Evolutionary conservation across 306 rosid species (phyloP), one percentile per base, ranked within the genome.

Genomic region (Abrus pulchellus): DNA sequence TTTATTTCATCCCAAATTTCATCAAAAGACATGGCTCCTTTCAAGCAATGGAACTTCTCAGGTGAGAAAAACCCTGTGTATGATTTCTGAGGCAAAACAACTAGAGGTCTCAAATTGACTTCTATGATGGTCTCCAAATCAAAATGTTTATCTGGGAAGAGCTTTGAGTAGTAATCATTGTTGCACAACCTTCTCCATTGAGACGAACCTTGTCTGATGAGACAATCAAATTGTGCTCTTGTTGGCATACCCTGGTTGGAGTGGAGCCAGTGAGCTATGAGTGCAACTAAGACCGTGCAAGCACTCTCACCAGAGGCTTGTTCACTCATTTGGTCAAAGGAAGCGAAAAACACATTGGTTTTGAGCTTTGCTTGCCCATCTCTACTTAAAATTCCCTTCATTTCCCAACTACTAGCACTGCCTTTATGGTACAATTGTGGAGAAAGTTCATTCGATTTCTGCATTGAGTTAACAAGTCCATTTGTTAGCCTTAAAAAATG

Each of bases 221-320:
- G 97, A 68, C 43, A 82, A 32, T 91, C 87, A 13, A 92, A 87
- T 83, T 91, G 77, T 7, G 81, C 2, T 76, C 80, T 85, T 41
- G 94, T 84, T 6, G 94, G 98, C 85, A 90, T 79, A 40, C 54
- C 78, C 5, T 27, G 29, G 75, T 86, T 86, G 4, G 86, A 72
- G 29, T 87, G 97, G 62, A 94, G 97, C 98, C 98, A 92, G 59
- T 94, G 93, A 1, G 98, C 88, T n/a, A 87, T 90, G 36, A 92
- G 76, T 0, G 90, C 91, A 13, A 83, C 97, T 12, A 94, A 72
- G 0, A 85, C 90, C 1, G 97, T 75, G 83, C 98, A 94, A 4
- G 98, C 98, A 75, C 97, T 88, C 80, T 86, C 88, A 3, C 97
- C 97, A 0, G 77, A 78, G 0, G 94, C 97, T 81, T 55, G 63